phyloP scores from a whole-genome alignment of 306 rosid genomes.

The Bauhinia variegata region DNA sequence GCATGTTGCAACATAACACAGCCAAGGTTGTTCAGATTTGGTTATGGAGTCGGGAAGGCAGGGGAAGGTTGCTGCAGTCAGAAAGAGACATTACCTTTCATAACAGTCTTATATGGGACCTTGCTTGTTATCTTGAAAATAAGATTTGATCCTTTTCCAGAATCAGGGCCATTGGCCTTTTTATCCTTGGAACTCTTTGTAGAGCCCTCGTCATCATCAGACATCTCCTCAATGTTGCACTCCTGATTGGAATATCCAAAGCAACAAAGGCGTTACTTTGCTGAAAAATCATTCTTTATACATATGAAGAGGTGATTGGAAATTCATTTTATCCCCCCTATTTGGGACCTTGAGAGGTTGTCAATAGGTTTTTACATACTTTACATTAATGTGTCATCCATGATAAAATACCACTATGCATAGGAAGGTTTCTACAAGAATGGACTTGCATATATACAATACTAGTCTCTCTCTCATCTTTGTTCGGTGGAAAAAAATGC shows the following conservation, averaged over 20 bases:
- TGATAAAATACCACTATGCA: constrained; percentile 19
- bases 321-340: neutral
- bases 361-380: neutral
- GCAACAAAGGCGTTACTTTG: constrained; percentile 26
- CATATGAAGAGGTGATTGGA: neutral
- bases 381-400: neutral
- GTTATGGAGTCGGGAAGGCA: constrained; percentile 10
- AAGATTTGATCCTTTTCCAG: constrained; percentile 53
- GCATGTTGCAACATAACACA: constrained; percentile 25
- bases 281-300: constrained; percentile 20
- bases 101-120: constrained; percentile 60
- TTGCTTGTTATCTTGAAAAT: constrained; percentile 57
- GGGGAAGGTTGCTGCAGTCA: constrained; percentile 8
- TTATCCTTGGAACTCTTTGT: constrained; percentile 60
- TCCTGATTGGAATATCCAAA: constrained; percentile 47
- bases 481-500: neutral
- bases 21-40: constrained; percentile 30
- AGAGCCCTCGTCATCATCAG: constrained; percentile 56
- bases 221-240: constrained; percentile 57
- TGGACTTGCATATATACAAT: neutral
- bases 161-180: constrained; percentile 60
- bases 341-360: neutral
- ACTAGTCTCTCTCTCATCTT: neutral
- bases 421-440: constrained; percentile 15
- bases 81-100: constrained; percentile 46